phyloP scores from a whole-genome alignment of 306 rosid species.

The Alnus glutinosa region DNA sequence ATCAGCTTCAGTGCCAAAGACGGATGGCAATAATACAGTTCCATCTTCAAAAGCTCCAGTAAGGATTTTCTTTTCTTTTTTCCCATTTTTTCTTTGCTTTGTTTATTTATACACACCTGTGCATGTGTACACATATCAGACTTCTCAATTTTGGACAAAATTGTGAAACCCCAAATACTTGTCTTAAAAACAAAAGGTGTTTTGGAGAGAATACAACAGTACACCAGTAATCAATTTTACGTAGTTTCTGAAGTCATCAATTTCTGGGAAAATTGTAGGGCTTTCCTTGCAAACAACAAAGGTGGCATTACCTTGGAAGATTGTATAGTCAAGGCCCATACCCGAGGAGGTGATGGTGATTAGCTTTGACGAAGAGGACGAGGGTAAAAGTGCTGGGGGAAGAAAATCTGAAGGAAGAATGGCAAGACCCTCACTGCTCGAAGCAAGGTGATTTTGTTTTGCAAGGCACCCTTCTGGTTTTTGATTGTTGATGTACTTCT shows the following conservation, averaged over 20 bases:
- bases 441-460: constrained; percentile 58
- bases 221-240: background rate
- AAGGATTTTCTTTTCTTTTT: too few relatives aligned
- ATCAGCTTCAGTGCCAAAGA: constrained; percentile 40
- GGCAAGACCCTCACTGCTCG: constrained; percentile 70
- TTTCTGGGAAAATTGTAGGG: background rate
- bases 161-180: too few relatives aligned
- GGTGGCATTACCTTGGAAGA: constrained; percentile 22
- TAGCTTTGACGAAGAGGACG: constrained; percentile 55
- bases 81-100: too few relatives aligned
- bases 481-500: constrained; percentile 9
- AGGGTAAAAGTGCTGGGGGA: constrained; percentile 21
- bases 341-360: constrained; percentile 38
- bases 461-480: background rate
- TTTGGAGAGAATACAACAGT: background rate
- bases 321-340: constrained; percentile 15
- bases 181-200: too few relatives aligned
- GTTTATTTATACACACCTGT: too few relatives aligned
- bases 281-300: constrained; percentile 30
- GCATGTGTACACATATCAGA: too few relatives aligned
- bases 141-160: too few relatives aligned
- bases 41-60: constrained; percentile 55
- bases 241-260: background rate
- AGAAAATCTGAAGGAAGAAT: constrained; percentile 44
- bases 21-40: constrained; percentile 43